phyloP scores from a whole-genome alignment of 169 alveolate genomes.

The Cystoisospora suis region DNA sequence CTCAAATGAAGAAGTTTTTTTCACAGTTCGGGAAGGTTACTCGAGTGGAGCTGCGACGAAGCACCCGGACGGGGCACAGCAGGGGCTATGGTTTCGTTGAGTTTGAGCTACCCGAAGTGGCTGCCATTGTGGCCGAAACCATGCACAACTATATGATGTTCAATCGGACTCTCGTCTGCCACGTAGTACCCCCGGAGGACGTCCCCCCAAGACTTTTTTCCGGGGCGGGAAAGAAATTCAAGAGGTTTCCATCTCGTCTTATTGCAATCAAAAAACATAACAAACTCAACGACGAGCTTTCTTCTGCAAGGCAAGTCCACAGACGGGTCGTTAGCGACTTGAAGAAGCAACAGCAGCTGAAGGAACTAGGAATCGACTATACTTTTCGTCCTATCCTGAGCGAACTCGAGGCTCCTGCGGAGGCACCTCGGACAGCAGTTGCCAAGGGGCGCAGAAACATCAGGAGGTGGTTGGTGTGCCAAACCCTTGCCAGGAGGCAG shows the following conservation, averaged over 20 bases:
- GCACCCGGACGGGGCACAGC: constrained; percentile 59
- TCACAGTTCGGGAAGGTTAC: constrained; percentile 64
- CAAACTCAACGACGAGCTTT: constrained; percentile 11
- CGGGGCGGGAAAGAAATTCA: background rate
- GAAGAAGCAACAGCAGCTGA: background rate
- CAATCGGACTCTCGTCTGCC: constrained; percentile 67
- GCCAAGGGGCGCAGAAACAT: background rate
- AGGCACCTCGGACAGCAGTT: constrained; percentile 5
- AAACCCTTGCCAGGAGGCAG: background rate
- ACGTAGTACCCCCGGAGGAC: background rate
- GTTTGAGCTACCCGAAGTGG: constrained; percentile 83
- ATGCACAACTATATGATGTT: constrained; percentile 85
- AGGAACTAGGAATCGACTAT: constrained; percentile 30
- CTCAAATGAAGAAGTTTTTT: constrained; percentile 47
- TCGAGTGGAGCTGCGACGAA: constrained; percentile 53
- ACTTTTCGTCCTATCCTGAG: background rate
- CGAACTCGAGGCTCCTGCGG: background rate
- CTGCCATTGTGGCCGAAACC: constrained; percentile 86
- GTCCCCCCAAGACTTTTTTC: background rate
- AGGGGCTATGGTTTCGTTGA: constrained; percentile 68
- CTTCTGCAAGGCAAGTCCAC: constrained; percentile 20
- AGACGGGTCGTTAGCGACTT: background rate
- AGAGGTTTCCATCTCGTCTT: background rate
- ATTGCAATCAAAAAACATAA: constrained; percentile 21
- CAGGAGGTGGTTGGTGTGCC: background rate